Percentiles rank a stretch among this genome's conserved stretches.
phyloP scores from a whole-genome alignment of 495 filamentous ascomycete species.

The Pyrenula massariospora region DNA sequence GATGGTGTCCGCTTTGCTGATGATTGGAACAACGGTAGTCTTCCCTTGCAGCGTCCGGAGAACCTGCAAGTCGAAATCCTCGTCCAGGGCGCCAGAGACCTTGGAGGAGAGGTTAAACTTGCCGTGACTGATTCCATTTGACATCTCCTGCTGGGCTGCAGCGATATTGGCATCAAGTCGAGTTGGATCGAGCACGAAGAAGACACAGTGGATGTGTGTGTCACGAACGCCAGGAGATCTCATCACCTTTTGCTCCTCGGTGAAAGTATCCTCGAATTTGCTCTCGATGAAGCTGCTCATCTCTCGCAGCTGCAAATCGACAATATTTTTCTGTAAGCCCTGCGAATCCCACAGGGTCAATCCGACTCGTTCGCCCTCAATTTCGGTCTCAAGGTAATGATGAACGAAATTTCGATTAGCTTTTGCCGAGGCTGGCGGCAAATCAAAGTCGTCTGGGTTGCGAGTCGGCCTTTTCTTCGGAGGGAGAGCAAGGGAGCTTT shows the following conservation, averaged over 20 bases:
- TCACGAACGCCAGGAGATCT: constrained; percentile 87
- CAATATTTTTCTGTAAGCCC: constrained; percentile 84
- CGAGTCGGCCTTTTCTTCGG: constrained; percentile 57
- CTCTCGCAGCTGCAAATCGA: constrained; percentile 85
- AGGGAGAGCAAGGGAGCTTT: constrained; percentile 67
- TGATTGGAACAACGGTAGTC: constrained; percentile 90
- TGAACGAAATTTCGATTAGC: constrained; percentile 62
- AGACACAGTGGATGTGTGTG: constrained; percentile 94
- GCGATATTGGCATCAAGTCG: constrained; percentile 76
- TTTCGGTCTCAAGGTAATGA: constrained; percentile 87
- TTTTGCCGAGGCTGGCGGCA: constrained; percentile 21
- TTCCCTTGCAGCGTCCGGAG: constrained; percentile 83
- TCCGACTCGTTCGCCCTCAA: constrained; percentile 84
- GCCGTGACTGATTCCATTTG: constrained; percentile 38
- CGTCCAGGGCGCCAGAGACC: constrained; percentile 59
- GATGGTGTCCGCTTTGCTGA: constrained; percentile 94
- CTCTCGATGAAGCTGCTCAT: constrained; percentile 88
- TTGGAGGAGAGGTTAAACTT: constrained; percentile 33
- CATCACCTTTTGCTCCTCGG: constrained; percentile 94
- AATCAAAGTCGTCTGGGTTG: constrained; percentile 37
- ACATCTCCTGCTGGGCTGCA: constrained; percentile 40
- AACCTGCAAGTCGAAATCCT: constrained; percentile 83
- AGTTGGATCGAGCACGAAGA: constrained; percentile 81
- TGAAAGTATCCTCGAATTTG: constrained; percentile 97
- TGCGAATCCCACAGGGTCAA: constrained; percentile 93